Evolutionary conservation across 495 filamentous ascomycete genomes (phyloP).

Genomic region (Aspergillus ostianus): DNA sequence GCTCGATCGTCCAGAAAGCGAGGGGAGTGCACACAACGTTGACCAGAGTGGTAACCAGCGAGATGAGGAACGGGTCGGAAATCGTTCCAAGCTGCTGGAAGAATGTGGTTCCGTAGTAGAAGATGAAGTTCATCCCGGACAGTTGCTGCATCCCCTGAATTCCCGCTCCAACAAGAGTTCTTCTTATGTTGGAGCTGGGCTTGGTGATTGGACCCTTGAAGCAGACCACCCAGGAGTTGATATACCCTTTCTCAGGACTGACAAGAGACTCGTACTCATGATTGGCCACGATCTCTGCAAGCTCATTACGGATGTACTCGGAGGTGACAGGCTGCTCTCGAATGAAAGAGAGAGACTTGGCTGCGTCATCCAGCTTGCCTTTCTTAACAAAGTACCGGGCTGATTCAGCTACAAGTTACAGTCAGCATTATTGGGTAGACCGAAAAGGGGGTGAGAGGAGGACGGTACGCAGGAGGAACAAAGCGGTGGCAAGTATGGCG

Average conservation of each 20-base stretch:
- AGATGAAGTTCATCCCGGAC: not conserved
- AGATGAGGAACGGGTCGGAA: constrained; percentile 1
- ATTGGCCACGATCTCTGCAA: not conserved
- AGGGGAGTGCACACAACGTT: not conserved
- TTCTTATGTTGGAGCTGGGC: not conserved
- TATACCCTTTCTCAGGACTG: not conserved
- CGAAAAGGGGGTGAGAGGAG: not conserved
- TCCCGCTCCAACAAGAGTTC: not conserved
- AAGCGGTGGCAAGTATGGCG: not conserved
- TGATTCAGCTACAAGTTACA: not conserved
- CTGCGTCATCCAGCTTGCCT: not conserved
- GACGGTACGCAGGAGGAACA: not conserved
- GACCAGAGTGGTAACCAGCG: not conserved
- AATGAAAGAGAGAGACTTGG: not conserved
- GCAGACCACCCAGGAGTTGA: not conserved
- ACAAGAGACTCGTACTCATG: not conserved
- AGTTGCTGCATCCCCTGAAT: not conserved
- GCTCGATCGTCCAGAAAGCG: constrained; percentile 2
- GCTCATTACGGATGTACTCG: not conserved
- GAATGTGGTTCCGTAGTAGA: not conserved
- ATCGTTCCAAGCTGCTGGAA: constrained; percentile 1
- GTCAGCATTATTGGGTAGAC: no score
- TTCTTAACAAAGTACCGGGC: not conserved
- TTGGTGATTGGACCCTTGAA: not conserved
- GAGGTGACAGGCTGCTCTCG: not conserved